Percentiles rank a stretch among this genome's conserved stretches.
Evolutionary conservation across 805 yeast species (phyloP).

Genomic region (Candida saitoana): DNA sequence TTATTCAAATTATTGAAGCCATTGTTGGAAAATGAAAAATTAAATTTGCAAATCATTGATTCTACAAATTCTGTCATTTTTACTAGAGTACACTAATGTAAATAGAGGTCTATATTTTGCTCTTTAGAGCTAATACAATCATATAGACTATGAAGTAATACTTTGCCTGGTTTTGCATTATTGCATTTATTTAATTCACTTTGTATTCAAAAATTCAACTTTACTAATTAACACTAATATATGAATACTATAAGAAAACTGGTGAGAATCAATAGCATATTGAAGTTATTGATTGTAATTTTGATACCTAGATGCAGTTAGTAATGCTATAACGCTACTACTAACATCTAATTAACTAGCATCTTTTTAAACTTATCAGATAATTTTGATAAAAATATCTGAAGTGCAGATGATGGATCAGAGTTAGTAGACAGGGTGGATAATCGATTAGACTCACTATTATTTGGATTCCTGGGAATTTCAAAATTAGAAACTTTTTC

Average conservation of each 20-base stretch:
- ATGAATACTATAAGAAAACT: not conserved
- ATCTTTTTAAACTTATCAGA: not conserved
- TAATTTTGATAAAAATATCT: not conserved
- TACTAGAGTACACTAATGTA: not conserved
- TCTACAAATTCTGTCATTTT: not conserved
- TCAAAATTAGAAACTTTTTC: not conserved
- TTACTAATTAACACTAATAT: not conserved
- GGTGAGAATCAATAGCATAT: not conserved
- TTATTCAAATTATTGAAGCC: not conserved
- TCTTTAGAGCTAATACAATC: too few species aligned
- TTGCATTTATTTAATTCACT: not conserved
- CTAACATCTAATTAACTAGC: not conserved
- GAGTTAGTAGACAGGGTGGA: not conserved
- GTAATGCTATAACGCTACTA: constrained; percentile 1
- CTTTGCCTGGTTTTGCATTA: not conserved
- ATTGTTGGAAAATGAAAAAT: not conserved
- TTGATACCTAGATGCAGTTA: constrained; percentile 3
- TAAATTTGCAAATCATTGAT: constrained; percentile 1
- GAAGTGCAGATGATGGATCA: not conserved
- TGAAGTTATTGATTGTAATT: not conserved
- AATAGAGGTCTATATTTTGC: too few species aligned
- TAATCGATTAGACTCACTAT: constrained; percentile 2
- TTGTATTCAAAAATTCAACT: not conserved
- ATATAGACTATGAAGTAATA: too few species aligned
- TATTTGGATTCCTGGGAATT: not conserved